These are phyloP conservation scores for Naumovozyma dairenensis DNA, from an alignment of 805 yeast species.

Conservation along the genomic window DNA sequence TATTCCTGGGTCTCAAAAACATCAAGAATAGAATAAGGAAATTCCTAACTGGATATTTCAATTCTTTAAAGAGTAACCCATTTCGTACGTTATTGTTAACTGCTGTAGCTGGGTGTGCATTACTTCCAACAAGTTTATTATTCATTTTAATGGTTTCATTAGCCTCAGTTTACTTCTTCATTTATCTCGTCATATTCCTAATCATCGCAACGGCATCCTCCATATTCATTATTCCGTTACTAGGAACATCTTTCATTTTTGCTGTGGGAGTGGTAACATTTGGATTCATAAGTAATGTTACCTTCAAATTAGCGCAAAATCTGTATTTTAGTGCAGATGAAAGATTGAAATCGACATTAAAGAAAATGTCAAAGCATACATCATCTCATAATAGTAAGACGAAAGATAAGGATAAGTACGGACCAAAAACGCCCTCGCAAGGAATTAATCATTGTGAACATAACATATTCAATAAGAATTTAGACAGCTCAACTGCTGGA, in stretches of 20 bases:
- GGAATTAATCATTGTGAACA: too few relatives aligned
- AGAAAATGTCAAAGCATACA: constrained; percentile 9
- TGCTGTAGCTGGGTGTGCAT: constrained; percentile 3
- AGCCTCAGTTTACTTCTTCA: constrained; percentile 14
- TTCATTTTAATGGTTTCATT: constrained; percentile 16
- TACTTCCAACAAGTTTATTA: constrained; percentile 7
- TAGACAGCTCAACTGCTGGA: too few relatives aligned
- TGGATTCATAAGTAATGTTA: constrained; percentile 23
- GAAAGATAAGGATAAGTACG: background rate
- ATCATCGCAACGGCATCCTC: constrained; percentile 16
- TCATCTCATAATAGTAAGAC: background rate
- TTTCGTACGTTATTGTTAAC: constrained; percentile 13
- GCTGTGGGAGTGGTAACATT: constrained; percentile 22
- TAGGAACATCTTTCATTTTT: constrained; percentile 20
- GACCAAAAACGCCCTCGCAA: background rate
- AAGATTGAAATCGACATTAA: constrained; percentile 10
- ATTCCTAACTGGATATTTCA: constrained; percentile 2
- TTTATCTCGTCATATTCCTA: constrained; percentile 18
- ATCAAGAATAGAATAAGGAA: constrained; percentile 2
- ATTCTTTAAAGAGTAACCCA: constrained; percentile 14
- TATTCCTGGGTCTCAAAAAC: too few relatives aligned
- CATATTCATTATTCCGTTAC: constrained; percentile 21
- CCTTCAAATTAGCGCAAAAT: constrained; percentile 19
- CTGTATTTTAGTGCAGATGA: constrained; percentile 17
- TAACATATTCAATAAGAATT: too few relatives aligned